These are phyloP conservation scores for Globisporangium radiosum DNA, from an alignment of 352 stramenopile species.

Conservation along the genomic window DNA sequence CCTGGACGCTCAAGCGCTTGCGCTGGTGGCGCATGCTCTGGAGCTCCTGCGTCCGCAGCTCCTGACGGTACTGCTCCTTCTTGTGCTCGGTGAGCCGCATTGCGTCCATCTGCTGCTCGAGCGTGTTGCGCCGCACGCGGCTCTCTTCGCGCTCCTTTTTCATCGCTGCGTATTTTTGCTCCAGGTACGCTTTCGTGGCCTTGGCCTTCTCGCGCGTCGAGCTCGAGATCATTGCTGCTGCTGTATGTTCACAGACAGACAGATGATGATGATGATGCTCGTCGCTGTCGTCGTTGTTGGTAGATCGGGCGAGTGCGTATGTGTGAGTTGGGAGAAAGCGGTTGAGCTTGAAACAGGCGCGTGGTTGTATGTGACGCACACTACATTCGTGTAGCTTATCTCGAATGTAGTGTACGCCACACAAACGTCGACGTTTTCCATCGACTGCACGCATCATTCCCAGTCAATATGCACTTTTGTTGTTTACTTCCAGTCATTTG, in stretches of 20 bases:
- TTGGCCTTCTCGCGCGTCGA: slow-evolving; percentile 84
- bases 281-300: background rate
- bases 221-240: slow-evolving; percentile 64
- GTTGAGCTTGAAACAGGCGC: no score
- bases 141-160: slow-evolving; percentile 84
- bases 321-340: background rate
- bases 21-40: slow-evolving; percentile 76
- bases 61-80: slow-evolving; percentile 76
- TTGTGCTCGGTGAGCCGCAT: slow-evolving; percentile 70
- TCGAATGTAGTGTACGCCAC: no score
- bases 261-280: no score
- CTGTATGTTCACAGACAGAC: no score
- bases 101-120: slow-evolving; percentile 81
- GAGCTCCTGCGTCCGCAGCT: slow-evolving; percentile 69
- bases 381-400: no score
- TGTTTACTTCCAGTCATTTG: no score
- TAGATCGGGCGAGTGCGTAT: background rate
- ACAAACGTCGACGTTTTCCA: no score
- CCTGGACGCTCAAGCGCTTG: slow-evolving; percentile 76
- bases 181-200: slow-evolving; percentile 83
- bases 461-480: no score
- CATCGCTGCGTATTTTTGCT: slow-evolving; percentile 87
- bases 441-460: no score
- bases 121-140: slow-evolving; percentile 60
- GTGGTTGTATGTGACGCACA: no score